phyloP scores from a whole-genome alignment of 1,284 basidiomycete species.

The Trametes hirsuta region DNA sequence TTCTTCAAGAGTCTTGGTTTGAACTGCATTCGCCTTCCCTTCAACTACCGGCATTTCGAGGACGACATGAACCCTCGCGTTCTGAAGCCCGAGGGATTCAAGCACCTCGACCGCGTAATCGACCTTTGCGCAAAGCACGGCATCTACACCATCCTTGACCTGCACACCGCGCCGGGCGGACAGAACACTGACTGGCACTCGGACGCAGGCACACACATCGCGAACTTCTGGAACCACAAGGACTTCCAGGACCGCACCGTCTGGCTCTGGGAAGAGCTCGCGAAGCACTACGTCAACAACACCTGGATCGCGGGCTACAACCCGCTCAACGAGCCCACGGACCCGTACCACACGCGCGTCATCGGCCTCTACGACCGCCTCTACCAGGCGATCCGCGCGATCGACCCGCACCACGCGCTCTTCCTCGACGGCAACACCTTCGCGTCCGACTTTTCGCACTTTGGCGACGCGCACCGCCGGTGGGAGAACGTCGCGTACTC shows the following conservation, averaged over 20 bases:
- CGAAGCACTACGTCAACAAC: constrained; percentile 60
- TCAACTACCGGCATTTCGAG: constrained; percentile 75
- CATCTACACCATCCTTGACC: constrained; percentile 64
- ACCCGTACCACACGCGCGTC: constrained; percentile 52
- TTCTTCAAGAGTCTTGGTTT: constrained; percentile 73
- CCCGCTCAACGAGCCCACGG: constrained; percentile 78
- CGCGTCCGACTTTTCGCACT: constrained; percentile 74
- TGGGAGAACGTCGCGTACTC: constrained; percentile 70
- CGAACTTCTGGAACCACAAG: constrained; percentile 72
- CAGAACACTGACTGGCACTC: constrained; percentile 61
- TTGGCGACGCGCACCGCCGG: constrained; percentile 51
- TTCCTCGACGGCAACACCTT: constrained; percentile 80
- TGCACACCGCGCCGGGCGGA: constrained; percentile 65
- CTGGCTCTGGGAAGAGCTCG: constrained; percentile 73
- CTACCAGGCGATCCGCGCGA: constrained; percentile 60
- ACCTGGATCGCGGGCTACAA: constrained; percentile 76
- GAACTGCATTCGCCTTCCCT: constrained; percentile 72
- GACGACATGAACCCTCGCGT: constrained; percentile 70
- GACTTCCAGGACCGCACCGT: constrained; percentile 77
- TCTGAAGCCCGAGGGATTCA: constrained; percentile 62
- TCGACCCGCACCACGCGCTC: constrained; percentile 68
- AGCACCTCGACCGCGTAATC: constrained; percentile 64
- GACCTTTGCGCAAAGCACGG: constrained; percentile 59
- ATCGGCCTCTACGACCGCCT: constrained; percentile 66
- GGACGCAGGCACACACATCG: constrained; percentile 56